Percentiles rank a stretch among this genome's conserved stretches.
Evolutionary conservation across 495 filamentous ascomycete species (phyloP).

Genomic region (Penicillium flavigenum): DNA sequence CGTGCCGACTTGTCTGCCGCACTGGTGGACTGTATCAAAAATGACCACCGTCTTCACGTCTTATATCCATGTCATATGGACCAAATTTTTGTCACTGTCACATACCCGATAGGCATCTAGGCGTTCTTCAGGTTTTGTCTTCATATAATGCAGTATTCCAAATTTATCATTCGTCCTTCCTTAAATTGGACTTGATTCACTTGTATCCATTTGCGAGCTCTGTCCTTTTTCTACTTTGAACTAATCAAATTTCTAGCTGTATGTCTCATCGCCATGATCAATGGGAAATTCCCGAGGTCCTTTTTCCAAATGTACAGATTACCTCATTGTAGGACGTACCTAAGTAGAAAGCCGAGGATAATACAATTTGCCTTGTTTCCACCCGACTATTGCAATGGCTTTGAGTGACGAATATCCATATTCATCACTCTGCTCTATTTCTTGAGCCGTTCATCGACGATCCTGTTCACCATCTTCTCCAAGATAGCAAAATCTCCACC

Average conservation of each 20-base stretch:
- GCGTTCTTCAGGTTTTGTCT: conserved; percentile 13
- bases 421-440: conserved; percentile 23
- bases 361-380: background rate
- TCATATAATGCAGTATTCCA: conserved; percentile 9
- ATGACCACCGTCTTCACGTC: conserved; percentile 5
- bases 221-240: background rate
- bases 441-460: conserved; percentile 72
- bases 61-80: conserved; percentile 7
- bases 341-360: background rate
- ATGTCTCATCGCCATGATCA: background rate
- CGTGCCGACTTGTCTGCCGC: background rate
- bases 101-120: conserved; percentile 16
- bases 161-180: background rate
- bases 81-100: conserved; percentile 19
- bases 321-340: background rate
- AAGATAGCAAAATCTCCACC: conserved; percentile 62
- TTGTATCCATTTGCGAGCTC: background rate
- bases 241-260: background rate
- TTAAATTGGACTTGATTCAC: background rate
- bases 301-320: background rate
- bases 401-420: conserved; percentile 5
- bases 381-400: background rate
- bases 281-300: background rate
- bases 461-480: conserved; percentile 77
- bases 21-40: conserved; percentile 5